These are phyloP conservation scores for Aspergillus ustus DNA, from an alignment of 2,329 filamentous ascomycete genomes.

Conservation along the genomic window DNA sequence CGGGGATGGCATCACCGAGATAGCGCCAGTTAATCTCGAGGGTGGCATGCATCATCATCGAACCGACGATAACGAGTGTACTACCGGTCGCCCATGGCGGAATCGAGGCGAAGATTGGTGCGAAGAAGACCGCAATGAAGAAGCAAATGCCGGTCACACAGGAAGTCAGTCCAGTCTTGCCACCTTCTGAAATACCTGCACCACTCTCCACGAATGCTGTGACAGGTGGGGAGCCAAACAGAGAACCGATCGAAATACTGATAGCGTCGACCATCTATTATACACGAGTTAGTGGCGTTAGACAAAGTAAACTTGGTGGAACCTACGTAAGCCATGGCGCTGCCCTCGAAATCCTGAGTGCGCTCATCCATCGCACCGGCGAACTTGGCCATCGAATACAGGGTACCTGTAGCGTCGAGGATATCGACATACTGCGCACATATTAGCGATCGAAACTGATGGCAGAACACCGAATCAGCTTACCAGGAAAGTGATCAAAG, in stretches of 20 bases:
- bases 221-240: conserved; percentile 79
- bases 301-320: neutral
- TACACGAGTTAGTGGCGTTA: neutral
- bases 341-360: conserved; percentile 87
- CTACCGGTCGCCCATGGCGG: conserved; percentile 88
- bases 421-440: conserved; percentile 74
- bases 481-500: conserved; percentile 79
- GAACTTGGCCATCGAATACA: conserved; percentile 90
- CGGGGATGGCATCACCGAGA: conserved; percentile 79
- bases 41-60: conserved; percentile 79
- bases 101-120: conserved; percentile 87
- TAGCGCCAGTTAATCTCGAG: conserved; percentile 89
- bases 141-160: conserved; percentile 81
- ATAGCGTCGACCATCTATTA: conserved; percentile 73
- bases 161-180: conserved; percentile 81
- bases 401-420: conserved; percentile 80
- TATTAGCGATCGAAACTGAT: neutral
- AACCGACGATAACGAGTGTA: conserved; percentile 85
- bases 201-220: conserved; percentile 90
- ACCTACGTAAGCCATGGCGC: conserved; percentile 73
- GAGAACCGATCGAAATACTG: conserved; percentile 76
- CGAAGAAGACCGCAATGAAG: conserved; percentile 86
- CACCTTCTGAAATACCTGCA: conserved; percentile 86
- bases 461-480: neutral
- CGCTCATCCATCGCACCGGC: conserved; percentile 77